Base-by-base conservation (phyloP, 108 stramenopile species). In the Cyclotella kingstonii region DNA sequence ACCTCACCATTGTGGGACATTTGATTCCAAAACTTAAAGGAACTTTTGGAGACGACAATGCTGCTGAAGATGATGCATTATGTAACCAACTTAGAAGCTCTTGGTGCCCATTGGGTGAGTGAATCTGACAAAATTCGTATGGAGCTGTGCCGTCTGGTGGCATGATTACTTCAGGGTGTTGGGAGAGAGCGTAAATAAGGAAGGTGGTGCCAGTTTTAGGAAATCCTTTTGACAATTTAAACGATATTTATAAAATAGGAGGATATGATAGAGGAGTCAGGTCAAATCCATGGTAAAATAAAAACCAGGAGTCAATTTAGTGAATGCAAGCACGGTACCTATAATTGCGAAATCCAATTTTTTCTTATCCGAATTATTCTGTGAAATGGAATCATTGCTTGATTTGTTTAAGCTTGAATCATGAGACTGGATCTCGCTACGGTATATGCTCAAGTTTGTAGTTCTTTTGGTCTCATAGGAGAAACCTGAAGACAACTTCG, bases 131-230 rank as follows among this genome's bases (percentile, higher is more conserved):
- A 42, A 57, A 57, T 26, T 57, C 55, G 26, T 28, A 26, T 26
- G 23, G 55, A 1, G 55, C 55, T 1, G 52, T 53, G 1, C 52
- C 52, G 10, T 53, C 52, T 14, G 52, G 52, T 22, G 52, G 52
- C 65, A 66, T 66, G 18, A 53, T 21, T 1, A 66, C 44, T 22
- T 66, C 36, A 2, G 65, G 65, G 34, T 66, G 65, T 8, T 35
- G 40, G 14, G 30, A 27, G 31, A 66, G 48, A 1, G 44, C 54
- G 21, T 55, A 36, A 34, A 50, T 48, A 15, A 68, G 49, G 23
- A 50, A 68, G 12, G 60, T 61, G 5, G 59, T 51, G 23, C 67
- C 60, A 12, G 54, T 45, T 33, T 60, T 46, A 17, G 46, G 60
- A 47, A 60, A 48, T 33, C 47, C 60, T 15, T n/a, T n/a, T n/a